Evolutionary conservation across 139 green algal species (phyloP).

Genomic region (Gonium pectorale): DNA sequence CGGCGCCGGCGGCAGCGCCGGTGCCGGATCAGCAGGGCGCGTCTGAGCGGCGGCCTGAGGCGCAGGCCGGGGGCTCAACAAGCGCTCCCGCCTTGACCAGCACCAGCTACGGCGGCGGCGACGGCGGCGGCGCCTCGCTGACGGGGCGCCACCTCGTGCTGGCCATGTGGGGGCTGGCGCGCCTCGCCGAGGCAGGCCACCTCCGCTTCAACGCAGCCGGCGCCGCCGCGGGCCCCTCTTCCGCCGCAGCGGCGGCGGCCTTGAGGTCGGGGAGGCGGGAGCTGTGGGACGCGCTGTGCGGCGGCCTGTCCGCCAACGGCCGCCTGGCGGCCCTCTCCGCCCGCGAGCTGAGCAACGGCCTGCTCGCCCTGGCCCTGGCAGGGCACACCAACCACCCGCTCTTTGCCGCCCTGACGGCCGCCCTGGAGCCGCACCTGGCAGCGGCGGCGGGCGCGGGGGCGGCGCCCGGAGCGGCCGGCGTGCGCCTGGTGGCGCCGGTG

Average conservation of each 20-base stretch:
- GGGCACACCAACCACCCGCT: neutral
- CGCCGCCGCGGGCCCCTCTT: neutral
- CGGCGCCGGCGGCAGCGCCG: neutral
- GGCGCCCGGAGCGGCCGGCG: neutral
- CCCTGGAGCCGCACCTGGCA: conserved; percentile 9
- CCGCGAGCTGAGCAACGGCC: conserved; percentile 14
- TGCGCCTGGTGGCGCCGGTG: neutral
- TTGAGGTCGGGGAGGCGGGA: neutral
- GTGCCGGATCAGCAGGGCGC: neutral
- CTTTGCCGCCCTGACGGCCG: neutral
- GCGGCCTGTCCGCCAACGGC: neutral
- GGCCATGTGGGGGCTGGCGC: conserved; percentile 19
- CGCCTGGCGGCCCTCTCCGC: neutral
- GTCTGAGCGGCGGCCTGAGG: too few relatives aligned
- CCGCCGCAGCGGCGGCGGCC: neutral
- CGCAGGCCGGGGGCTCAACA: too few relatives aligned
- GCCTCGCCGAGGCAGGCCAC: neutral
- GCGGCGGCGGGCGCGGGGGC: neutral
- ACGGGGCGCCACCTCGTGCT: conserved; percentile 3
- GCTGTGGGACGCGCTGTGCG: conserved; percentile 10
- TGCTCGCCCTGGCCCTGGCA: conserved; percentile 23
- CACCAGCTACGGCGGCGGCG: neutral
- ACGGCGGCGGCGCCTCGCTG: too few relatives aligned
- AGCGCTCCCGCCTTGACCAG: too few relatives aligned
- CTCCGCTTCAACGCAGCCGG: neutral